Conservation (phyloP, 257 asterid species). For the Paraleonurus japonicus region DNA sequence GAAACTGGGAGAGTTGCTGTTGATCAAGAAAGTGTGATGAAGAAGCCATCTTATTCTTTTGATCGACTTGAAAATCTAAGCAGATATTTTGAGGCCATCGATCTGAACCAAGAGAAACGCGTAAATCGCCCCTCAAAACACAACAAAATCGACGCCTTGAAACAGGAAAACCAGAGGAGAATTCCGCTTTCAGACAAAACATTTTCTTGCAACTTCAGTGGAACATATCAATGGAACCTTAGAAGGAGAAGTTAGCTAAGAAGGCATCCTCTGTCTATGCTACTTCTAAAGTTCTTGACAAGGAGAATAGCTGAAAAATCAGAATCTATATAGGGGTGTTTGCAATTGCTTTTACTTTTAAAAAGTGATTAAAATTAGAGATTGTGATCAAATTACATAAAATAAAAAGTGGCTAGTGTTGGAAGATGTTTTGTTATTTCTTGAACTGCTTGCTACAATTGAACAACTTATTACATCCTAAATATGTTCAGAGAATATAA, state of each 20-base stretch:
- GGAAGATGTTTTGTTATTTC: neutral
- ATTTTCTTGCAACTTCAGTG: constrained; percentile 29
- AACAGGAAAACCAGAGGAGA: constrained; percentile 26
- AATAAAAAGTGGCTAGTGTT: neutral
- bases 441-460: no score
- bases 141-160: neutral
- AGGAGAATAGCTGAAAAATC: neutral
- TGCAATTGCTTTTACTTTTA: neutral
- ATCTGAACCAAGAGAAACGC: constrained; percentile 26
- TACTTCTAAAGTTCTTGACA: neutral
- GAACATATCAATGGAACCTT: constrained; percentile 12
- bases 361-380: neutral
- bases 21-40: constrained; percentile 20
- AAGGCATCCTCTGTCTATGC: constrained; percentile 20
- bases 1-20: neutral
- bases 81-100: constrained; percentile 45
- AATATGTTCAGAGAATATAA: no score
- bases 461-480: neutral
- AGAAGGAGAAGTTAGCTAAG: constrained; percentile 27
- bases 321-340: neutral
- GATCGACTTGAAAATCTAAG: constrained; percentile 40
- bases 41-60: neutral
- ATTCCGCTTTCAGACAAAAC: constrained; percentile 57
- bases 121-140: neutral
- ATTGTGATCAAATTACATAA: neutral